Percentiles rank a stretch among this genome's conserved stretches.
Evolutionary conservation across 2,329 filamentous ascomycete genomes (phyloP).

Genomic region (Thielaviopsis euricoi): DNA sequence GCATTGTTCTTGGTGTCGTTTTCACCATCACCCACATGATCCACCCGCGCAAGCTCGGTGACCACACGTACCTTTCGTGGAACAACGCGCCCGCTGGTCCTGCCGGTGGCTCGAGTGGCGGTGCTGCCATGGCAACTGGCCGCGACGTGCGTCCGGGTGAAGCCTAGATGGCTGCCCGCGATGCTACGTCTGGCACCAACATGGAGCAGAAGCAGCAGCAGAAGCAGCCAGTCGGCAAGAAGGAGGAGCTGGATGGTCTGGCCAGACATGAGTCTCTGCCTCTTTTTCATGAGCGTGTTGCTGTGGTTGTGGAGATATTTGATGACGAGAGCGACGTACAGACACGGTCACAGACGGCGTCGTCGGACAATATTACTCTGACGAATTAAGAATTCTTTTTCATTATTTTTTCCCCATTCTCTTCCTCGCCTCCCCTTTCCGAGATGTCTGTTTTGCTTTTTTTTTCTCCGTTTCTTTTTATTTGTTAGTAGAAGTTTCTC

Average conservation of each 20-base stretch:
- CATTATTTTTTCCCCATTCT: background rate
- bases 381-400: background rate
- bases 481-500: background rate
- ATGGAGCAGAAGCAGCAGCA: background rate
- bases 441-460: background rate
- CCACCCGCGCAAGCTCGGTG: conserved; percentile 88
- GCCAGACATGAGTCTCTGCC: background rate
- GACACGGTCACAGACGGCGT: background rate
- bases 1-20: conserved; percentile 70
- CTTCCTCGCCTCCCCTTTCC: conserved; percentile 1
- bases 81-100: conserved; percentile 45
- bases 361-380: conserved; percentile 1
- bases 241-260: background rate
- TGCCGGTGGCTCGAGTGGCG: conserved; percentile 22
- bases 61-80: conserved; percentile 96
- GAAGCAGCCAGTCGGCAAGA: background rate
- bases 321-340: background rate
- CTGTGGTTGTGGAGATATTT: background rate
- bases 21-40: conserved; percentile 87
- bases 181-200: conserved; percentile 14
- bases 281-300: background rate
- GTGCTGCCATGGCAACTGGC: conserved; percentile 34
- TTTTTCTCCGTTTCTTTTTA: background rate
- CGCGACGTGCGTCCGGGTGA: conserved; percentile 35
- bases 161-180: conserved; percentile 21